phyloP scores from a whole-genome alignment of 2,329 filamentous ascomycete genomes.

The Cytospora leucostoma region DNA sequence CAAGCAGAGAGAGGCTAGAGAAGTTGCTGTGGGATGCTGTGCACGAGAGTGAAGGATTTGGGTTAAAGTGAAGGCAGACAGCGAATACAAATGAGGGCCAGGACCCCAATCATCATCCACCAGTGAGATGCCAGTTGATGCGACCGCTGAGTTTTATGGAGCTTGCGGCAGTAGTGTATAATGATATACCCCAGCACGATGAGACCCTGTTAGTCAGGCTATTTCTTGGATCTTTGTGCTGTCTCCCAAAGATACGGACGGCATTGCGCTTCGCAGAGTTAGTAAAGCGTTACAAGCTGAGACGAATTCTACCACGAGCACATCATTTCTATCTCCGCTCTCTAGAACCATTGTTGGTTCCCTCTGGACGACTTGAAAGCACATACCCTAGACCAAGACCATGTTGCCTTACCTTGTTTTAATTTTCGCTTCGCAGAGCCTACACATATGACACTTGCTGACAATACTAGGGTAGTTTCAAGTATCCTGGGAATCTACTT shows the following conservation, averaged over 20 bases:
- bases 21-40: slow-evolving; percentile 80
- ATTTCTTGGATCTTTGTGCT: neutral
- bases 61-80: slow-evolving; percentile 64
- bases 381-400: neutral
- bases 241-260: neutral
- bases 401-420: neutral
- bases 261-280: neutral
- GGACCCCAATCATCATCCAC: neutral
- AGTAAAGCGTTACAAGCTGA: neutral
- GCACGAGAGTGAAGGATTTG: slow-evolving; percentile 89
- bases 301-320: neutral
- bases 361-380: neutral
- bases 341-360: neutral
- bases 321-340: neutral
- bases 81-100: neutral
- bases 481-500: too few species aligned
- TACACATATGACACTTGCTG: too few species aligned
- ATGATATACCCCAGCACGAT: neutral
- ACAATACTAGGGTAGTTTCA: too few species aligned
- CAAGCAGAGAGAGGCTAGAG: slow-evolving; percentile 66
- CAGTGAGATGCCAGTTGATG: neutral
- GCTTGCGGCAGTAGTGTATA: neutral
- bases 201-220: neutral
- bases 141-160: neutral
- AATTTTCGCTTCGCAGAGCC: neutral